Percentiles rank a stretch among this genome's conserved stretches.
Evolutionary conservation across 331 rosid genomes (phyloP).

Genomic region (Acacia pycnantha): DNA sequence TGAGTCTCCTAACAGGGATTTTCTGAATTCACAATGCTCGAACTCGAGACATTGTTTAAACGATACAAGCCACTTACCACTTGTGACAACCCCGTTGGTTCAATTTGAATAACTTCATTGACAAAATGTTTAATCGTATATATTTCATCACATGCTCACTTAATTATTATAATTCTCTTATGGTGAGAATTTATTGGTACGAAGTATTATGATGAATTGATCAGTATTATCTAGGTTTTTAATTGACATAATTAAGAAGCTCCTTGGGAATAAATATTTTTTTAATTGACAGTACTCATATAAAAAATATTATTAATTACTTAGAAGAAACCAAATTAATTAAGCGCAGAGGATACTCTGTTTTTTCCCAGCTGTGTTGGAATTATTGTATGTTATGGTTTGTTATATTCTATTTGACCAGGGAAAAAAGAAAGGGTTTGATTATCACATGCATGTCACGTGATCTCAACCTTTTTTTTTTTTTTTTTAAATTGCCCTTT

Average conservation of each 20-base stretch:
- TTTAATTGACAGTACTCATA: background rate
- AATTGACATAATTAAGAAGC: background rate
- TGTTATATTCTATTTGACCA: no score
- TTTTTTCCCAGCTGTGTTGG: constrained; percentile 28
- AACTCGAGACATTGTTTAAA: no score
- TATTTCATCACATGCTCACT: background rate
- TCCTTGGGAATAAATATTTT: background rate
- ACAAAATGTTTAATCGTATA: background rate
- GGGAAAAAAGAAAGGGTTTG: no score
- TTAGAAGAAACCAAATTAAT: background rate
- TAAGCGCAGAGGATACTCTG: no score
- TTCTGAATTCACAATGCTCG: no score
- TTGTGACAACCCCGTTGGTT: no score
- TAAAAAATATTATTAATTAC: background rate
- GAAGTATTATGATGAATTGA: background rate
- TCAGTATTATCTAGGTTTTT: background rate
- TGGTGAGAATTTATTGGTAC: background rate
- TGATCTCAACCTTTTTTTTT: no score
- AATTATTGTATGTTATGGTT: background rate
- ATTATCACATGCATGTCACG: background rate
- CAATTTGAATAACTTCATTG: background rate
- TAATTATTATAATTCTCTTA: background rate
- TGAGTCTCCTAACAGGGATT: no score
- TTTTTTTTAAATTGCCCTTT: background rate
- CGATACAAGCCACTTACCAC: no score